Evolutionary conservation across 2,329 filamentous ascomycete species (phyloP).

Genomic region (Aspergillus piperis): DNA sequence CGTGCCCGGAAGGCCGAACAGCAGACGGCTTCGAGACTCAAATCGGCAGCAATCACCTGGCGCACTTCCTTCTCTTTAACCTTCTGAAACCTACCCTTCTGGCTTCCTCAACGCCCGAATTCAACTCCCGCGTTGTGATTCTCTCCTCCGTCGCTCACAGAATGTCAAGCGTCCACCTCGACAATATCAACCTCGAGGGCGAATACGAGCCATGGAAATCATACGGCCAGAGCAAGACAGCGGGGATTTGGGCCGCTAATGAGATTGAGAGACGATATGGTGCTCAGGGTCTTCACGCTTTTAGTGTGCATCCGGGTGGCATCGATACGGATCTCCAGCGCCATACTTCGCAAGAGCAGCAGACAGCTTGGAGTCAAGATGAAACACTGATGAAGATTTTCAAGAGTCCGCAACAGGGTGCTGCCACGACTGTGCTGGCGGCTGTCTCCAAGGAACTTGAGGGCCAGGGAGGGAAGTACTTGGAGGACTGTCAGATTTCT

Average conservation of each 20-base stretch:
- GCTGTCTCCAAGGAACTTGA: background rate
- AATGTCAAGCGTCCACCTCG: slow-evolving; percentile 28
- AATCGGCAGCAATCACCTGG: slow-evolving; percentile 55
- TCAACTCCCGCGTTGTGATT: slow-evolving; percentile 51
- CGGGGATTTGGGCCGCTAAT: slow-evolving; percentile 55
- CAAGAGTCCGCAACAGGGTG: slow-evolving; percentile 5
- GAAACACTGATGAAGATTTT: background rate
- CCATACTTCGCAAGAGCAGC: slow-evolving; percentile 6
- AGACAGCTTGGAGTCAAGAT: no score
- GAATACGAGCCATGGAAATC: slow-evolving; percentile 38
- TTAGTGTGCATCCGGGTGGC: slow-evolving; percentile 50
- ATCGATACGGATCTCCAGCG: slow-evolving; percentile 4
- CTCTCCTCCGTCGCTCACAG: slow-evolving; percentile 50
- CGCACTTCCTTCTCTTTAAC: slow-evolving; percentile 56
- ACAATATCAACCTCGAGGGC: slow-evolving; percentile 36
- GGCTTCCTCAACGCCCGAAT: slow-evolving; percentile 33
- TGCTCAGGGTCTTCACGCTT: slow-evolving; percentile 46
- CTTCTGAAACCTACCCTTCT: slow-evolving; percentile 43
- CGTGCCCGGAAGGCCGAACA: slow-evolving; percentile 37
- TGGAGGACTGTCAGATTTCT: background rate
- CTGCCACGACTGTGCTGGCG: slow-evolving; percentile 1
- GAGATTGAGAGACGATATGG: slow-evolving; percentile 55
- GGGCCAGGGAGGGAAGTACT: slow-evolving; percentile 4
- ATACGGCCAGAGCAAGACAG: slow-evolving; percentile 55
- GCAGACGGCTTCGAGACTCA: slow-evolving; percentile 49